Conservation (phyloP, 768 basidiomycete species). For the Melanogaster broomeanus region DNA sequence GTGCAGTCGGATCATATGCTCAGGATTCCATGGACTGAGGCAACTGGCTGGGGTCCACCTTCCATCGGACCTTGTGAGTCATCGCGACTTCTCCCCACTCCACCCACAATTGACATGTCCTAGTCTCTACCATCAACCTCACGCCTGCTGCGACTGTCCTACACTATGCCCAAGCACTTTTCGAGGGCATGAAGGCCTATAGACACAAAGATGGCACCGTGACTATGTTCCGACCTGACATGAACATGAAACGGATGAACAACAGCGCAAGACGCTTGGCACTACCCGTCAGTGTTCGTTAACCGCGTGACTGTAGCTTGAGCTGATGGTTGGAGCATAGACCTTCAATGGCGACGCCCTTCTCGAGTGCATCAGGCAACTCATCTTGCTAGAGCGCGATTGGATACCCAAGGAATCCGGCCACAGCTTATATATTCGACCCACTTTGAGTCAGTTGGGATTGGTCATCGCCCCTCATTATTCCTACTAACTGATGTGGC, state of each 20-base stretch:
- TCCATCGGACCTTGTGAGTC: constrained; percentile 80
- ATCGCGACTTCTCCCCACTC: not conserved
- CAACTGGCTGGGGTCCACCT: constrained; percentile 80
- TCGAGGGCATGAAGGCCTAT: constrained; percentile 97
- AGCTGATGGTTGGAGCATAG: constrained; percentile 36
- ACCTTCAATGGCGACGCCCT: constrained; percentile 78
- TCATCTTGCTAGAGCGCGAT: constrained; percentile 78
- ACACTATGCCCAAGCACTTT: constrained; percentile 90
- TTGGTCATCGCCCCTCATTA: not conserved
- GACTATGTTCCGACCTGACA: constrained; percentile 89
- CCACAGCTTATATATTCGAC: constrained; percentile 90
- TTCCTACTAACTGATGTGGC: constrained; percentile 4
- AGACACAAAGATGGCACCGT: constrained; percentile 69
- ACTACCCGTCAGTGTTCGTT: constrained; percentile 57
- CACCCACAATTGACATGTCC: constrained; percentile 4
- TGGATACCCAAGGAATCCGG: constrained; percentile 92
- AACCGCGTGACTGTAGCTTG: not conserved
- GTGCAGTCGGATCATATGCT: constrained; percentile 85
- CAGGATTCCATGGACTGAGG: constrained; percentile 68
- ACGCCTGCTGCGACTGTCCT: constrained; percentile 62
- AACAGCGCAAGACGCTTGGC: constrained; percentile 76
- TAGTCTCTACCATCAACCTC: constrained; percentile 25
- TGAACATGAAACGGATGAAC: constrained; percentile 98
- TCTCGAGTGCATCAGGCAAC: constrained; percentile 79
- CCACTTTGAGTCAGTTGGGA: constrained; percentile 59